Conservation (phyloP, 768 basidiomycete species). For the Grammothele lineata region DNA sequence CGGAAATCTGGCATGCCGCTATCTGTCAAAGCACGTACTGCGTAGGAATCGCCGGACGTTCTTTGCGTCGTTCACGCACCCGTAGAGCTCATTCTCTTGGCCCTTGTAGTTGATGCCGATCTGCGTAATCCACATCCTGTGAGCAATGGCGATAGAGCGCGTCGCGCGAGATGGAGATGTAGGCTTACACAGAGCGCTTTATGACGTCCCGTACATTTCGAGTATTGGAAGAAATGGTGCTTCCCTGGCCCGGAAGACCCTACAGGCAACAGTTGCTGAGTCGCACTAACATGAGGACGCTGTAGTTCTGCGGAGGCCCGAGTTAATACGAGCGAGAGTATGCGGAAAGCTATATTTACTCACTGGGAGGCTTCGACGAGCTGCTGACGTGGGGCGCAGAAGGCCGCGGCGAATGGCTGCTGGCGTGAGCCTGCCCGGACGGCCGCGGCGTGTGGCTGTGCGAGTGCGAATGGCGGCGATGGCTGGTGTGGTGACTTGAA, state of each 20-base stretch:
- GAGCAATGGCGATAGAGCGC: background rate
- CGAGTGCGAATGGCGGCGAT: constrained; percentile 6
- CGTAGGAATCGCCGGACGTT: constrained; percentile 79
- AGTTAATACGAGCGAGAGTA: too few relatives aligned
- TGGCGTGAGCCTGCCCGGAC: background rate
- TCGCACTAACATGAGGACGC: too few relatives aligned
- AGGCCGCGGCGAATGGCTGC: constrained; percentile 6
- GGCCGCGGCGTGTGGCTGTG: constrained; percentile 4
- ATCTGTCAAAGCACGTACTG: constrained; percentile 36
- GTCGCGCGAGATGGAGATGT: background rate
- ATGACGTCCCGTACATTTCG: constrained; percentile 82
- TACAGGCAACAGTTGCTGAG: background rate
- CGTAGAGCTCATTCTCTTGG: constrained; percentile 59
- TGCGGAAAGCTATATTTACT: too few relatives aligned
- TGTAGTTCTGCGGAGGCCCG: too few relatives aligned
- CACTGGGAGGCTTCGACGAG: background rate
- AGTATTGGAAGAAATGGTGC: constrained; percentile 58
- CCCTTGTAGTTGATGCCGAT: constrained; percentile 89
- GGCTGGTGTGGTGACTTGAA: constrained; percentile 5
- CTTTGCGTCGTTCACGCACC: constrained; percentile 89
- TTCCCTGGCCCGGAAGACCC: background rate
- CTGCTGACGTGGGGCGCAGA: background rate
- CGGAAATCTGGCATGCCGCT: too few relatives aligned
- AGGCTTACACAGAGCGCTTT: constrained; percentile 81
- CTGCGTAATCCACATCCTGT: constrained; percentile 33